Percentiles rank a stretch among this genome's conserved stretches.
phyloP scores from a whole-genome alignment of 1,284 basidiomycete genomes.

The Ustilago sp. region DNA sequence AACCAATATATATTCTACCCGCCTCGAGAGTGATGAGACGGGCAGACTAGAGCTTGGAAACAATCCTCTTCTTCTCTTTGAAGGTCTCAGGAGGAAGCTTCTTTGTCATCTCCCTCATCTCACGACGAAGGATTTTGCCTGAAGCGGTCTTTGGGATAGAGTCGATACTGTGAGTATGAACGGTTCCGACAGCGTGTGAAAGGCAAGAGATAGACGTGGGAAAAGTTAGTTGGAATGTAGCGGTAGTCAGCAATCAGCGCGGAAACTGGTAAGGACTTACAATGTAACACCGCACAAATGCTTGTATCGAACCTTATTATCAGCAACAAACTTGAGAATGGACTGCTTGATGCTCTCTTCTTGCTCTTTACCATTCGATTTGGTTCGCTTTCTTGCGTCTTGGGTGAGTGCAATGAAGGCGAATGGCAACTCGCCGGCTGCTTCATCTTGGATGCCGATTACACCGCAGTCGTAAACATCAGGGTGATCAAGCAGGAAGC shows the following conservation, averaged over 20 bases:
- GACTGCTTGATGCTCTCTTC: constrained; percentile 42
- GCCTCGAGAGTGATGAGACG: neutral
- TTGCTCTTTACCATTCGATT: constrained; percentile 70
- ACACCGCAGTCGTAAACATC: constrained; percentile 80
- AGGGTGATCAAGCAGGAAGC: constrained; percentile 78
- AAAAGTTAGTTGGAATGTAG: neutral
- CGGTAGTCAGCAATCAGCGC: neutral
- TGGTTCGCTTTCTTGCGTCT: constrained; percentile 71
- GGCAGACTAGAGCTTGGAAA: constrained; percentile 29
- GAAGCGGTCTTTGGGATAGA: constrained; percentile 55
- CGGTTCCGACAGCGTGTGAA: neutral
- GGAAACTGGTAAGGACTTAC: constrained; percentile 36
- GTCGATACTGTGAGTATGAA: constrained; percentile 38
- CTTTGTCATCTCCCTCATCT: constrained; percentile 56
- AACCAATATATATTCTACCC: neutral
- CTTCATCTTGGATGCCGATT: constrained; percentile 80
- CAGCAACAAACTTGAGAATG: constrained; percentile 75
- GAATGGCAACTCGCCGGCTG: constrained; percentile 80
- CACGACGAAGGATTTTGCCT: constrained; percentile 60
- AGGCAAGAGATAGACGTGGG: neutral
- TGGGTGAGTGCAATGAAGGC: constrained; percentile 77
- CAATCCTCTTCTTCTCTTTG: constrained; percentile 32
- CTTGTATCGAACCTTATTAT: constrained; percentile 80
- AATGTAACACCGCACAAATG: constrained; percentile 74
- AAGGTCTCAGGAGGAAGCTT: constrained; percentile 35